Evolutionary conservation across 371 early-diverging fungal species (phyloP).

Genomic region (Mortierella sp.): DNA sequence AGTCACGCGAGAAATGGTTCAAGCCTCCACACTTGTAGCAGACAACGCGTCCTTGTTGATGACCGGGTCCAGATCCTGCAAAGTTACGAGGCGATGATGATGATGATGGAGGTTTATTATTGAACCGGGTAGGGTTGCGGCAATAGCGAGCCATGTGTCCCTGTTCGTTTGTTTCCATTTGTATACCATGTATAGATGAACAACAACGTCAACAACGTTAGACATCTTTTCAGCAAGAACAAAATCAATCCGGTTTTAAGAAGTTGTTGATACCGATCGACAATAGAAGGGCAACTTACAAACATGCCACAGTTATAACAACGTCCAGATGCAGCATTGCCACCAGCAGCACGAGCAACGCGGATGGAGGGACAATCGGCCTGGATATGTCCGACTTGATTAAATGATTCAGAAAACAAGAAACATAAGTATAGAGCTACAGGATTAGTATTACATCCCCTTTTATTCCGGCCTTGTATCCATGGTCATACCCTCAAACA

Average conservation of each 20-base stretch:
- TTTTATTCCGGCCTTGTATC: too few species aligned
- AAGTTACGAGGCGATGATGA: slow-evolving; percentile 46
- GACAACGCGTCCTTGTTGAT: slow-evolving; percentile 52
- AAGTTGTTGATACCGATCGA: background rate
- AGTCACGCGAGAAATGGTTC: slow-evolving; percentile 74
- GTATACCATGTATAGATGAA: too few species aligned
- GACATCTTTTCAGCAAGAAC: too few species aligned
- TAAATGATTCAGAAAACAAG: background rate
- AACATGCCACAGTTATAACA: slow-evolving; percentile 69
- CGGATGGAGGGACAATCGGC: slow-evolving; percentile 63
- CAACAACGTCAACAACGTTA: too few species aligned
- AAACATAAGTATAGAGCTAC: too few species aligned
- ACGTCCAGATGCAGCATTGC: slow-evolving; percentile 46
- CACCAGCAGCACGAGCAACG: slow-evolving; percentile 41
- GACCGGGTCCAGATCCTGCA: slow-evolving; percentile 21
- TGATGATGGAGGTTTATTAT: slow-evolving; percentile 24
- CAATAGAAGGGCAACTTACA: slow-evolving; percentile 52
- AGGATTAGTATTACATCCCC: too few species aligned
- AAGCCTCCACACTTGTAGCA: slow-evolving; percentile 72
- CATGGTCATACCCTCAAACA: too few species aligned
- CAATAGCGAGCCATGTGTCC: slow-evolving; percentile 74
- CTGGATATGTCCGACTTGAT: slow-evolving; percentile 69
- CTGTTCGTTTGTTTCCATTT: too few species aligned
- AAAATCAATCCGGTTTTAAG: slow-evolving; percentile 2
- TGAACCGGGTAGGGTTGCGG: slow-evolving; percentile 52